These are phyloP conservation scores for Meira nashicola DNA, from an alignment of 1,284 basidiomycete species.

Conservation along the genomic window DNA sequence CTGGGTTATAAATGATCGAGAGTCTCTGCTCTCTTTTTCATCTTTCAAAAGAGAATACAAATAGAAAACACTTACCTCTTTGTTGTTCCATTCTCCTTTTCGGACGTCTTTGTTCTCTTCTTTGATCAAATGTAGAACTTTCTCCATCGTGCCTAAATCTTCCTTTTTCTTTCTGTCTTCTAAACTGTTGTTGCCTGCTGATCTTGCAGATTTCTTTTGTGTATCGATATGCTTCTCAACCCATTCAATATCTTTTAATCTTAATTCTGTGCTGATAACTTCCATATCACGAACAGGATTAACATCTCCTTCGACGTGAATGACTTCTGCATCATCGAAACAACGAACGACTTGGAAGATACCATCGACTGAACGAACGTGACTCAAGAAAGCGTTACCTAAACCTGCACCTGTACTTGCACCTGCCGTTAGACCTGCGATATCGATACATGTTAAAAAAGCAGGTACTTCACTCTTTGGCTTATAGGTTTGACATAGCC, in stretches of 20 bases:
- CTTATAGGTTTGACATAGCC: conserved; percentile 88
- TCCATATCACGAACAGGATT: conserved; percentile 95
- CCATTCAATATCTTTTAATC: conserved; percentile 99
- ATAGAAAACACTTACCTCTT: conserved; percentile 71
- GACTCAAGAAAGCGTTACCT: conserved; percentile 94
- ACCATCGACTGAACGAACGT: conserved; percentile 96
- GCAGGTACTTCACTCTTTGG: conserved; percentile 83
- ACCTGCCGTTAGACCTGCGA: conserved; percentile 91
- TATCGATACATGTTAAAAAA: conserved; percentile 96
- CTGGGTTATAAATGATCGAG: conserved; percentile 65
- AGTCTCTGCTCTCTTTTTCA: conserved; percentile 68
- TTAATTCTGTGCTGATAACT: conserved; percentile 74
- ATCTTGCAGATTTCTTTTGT: conserved; percentile 39
- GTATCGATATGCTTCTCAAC: conserved; percentile 82
- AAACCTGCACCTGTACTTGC: conserved; percentile 97
- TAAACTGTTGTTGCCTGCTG: conserved; percentile 63
- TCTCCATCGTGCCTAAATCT: conserved; percentile 80
- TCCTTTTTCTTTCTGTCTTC: conserved; percentile 96
- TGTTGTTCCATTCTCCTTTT: conserved; percentile 90
- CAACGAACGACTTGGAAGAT: conserved; percentile 97
- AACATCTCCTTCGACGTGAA: conserved; percentile 97
- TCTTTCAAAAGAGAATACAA: conserved; percentile 54
- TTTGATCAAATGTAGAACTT: conserved; percentile 72
- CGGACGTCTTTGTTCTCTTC: conserved; percentile 86
- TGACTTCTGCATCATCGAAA: conserved; percentile 97